Base-by-base conservation (phyloP, 2,329 filamentous ascomycete genomes). In the Clonostachys sp. region DNA sequence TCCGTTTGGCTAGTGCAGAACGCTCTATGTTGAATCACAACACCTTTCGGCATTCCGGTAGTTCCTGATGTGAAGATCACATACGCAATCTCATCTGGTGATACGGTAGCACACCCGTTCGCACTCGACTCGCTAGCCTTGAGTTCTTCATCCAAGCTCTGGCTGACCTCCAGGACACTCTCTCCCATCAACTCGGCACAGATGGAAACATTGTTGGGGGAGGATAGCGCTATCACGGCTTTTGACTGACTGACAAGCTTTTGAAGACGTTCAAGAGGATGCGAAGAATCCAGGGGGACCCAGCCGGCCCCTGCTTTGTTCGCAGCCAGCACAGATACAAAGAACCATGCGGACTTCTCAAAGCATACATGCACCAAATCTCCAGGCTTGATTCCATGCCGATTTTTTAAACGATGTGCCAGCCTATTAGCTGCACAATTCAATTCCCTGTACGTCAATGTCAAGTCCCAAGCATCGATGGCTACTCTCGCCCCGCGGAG, bases 211-310 rank as follows among this genome's bases (percentile, higher is more conserved):
- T 46, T 41, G 13, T 14, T n/a, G 16, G 45, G 38, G 2, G 45
- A 41, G 14, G 30, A 24, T 13, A 46, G 20, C 3, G 71, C 71
- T 35, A 73, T 16, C 13, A 7, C 33, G 51, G 24, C 74, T 54
- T 24, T 69, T 50, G 12, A 56, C 56, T 13, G 67, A 68, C 12
- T 57, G 57, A 42, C 30, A 18, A 46, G n/a, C 18, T 42, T 2
- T 66, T 71, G 50, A 74, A 68, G 44, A 72, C 63, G 6, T 72
- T 62, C 33, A 75, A 73, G 36, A 67, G 50, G 50, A 30, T 52
- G 44, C 14, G 48, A 38, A 6, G 48, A 41, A 13, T 50, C 45
- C 9, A 52, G 34, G 8, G 42, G 44, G 4, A 51, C 40, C 12
- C 34, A 51, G 4, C 45, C 49, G 7, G 33, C 44, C 4, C 51